phyloP scores from a whole-genome alignment of 1,284 basidiomycete species.

The Malassezia nana region DNA sequence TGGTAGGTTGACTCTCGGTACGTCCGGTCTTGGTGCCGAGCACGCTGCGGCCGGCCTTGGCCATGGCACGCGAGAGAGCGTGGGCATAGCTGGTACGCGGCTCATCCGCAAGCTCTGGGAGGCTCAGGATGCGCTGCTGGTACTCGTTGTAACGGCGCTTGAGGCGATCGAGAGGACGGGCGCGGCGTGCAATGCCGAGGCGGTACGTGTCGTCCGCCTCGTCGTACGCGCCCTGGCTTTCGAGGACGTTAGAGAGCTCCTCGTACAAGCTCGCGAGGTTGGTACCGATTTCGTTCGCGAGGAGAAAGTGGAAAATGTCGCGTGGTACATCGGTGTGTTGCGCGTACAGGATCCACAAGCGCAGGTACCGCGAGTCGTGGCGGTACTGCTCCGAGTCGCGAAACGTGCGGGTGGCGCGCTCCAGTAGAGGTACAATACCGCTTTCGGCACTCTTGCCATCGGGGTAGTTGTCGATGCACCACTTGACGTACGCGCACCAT shows the following conservation, averaged over 20 bases:
- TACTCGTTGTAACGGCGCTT: slow-evolving; percentile 76
- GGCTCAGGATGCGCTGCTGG: slow-evolving; percentile 54
- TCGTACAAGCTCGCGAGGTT: slow-evolving; percentile 70
- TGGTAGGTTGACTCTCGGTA: slow-evolving; percentile 12
- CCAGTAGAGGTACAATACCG: slow-evolving; percentile 61
- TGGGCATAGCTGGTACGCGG: slow-evolving; percentile 20
- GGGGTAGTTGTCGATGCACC: slow-evolving; percentile 58
- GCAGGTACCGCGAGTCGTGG: slow-evolving; percentile 76
- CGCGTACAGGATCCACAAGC: slow-evolving; percentile 70
- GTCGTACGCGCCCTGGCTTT: slow-evolving; percentile 58
- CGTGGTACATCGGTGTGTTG: slow-evolving; percentile 39
- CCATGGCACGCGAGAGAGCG: slow-evolving; percentile 38
- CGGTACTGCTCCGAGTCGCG: slow-evolving; percentile 68
- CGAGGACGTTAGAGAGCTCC: slow-evolving; percentile 68
- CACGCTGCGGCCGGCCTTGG: slow-evolving; percentile 33
- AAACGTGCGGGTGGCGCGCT: slow-evolving; percentile 67
- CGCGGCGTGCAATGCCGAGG: slow-evolving; percentile 70
- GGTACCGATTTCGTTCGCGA: slow-evolving; percentile 68
- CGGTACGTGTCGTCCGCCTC: slow-evolving; percentile 66
- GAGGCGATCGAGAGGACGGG: slow-evolving; percentile 71
- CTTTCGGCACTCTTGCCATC: slow-evolving; percentile 56
- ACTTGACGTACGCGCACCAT: slow-evolving; percentile 57
- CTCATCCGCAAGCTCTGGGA: slow-evolving; percentile 4
- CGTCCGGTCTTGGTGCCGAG: slow-evolving; percentile 27
- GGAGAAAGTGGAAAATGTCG: slow-evolving; percentile 55